These are phyloP conservation scores for Hyaloscypha bicolor DNA, from an alignment of 495 filamentous ascomycete genomes.

Conservation along the genomic window DNA sequence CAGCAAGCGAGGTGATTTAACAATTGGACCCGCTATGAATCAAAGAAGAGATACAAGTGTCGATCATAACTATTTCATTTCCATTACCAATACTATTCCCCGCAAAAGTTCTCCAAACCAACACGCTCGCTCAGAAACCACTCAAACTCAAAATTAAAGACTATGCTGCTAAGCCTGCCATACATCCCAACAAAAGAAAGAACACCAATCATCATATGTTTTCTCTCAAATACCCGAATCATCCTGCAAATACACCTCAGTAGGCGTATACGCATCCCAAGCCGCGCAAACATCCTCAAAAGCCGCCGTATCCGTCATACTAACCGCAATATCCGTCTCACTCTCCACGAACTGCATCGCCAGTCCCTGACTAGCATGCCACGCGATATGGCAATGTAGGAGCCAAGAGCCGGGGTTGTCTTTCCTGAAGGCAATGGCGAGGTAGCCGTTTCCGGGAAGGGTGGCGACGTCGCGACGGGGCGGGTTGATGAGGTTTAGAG, in stretches of 20 bases:
- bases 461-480: slow-evolving; percentile 63
- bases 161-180: neutral
- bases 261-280: slow-evolving; percentile 44
- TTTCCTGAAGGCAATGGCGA: slow-evolving; percentile 57
- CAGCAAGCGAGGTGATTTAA: too few relatives aligned
- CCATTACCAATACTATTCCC: neutral
- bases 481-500: slow-evolving; percentile 48
- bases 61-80: neutral
- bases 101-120: neutral
- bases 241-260: slow-evolving; percentile 36
- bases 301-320: slow-evolving; percentile 37
- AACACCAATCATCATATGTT: neutral
- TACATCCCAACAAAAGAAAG: neutral
- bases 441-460: slow-evolving; percentile 44
- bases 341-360: slow-evolving; percentile 52
- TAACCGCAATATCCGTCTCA: slow-evolving; percentile 38
- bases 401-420: slow-evolving; percentile 62
- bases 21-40: too few relatives aligned
- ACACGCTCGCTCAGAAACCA: neutral
- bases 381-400: slow-evolving; percentile 61
- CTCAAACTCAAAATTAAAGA: neutral
- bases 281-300: slow-evolving; percentile 42
- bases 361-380: slow-evolving; percentile 54
- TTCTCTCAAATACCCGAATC: slow-evolving; percentile 47
- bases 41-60: neutral